Evolutionary conservation across 306 rosid genomes (phyloP).

Genomic region (Abrus precatorius): DNA sequence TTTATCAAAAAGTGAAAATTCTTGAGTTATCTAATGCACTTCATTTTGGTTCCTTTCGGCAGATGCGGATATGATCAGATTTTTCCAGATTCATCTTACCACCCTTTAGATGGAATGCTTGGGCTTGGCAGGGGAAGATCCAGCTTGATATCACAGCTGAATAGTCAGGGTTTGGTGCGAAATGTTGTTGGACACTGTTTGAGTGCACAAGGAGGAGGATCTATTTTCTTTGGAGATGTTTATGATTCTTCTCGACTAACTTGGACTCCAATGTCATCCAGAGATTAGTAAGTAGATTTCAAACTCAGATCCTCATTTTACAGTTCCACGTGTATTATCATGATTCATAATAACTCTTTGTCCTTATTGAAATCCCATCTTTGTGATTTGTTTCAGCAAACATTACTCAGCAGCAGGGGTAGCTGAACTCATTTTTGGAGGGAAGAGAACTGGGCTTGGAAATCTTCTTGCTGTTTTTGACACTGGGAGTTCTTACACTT

Average conservation of each 20-base stretch:
- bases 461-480: constrained; percentile 70
- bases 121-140: constrained; percentile 91
- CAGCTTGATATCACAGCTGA: constrained; percentile 82
- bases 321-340: neutral
- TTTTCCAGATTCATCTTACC: constrained; percentile 69
- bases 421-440: constrained; percentile 76
- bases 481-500: constrained; percentile 91
- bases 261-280: constrained; percentile 79
- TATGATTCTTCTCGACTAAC: constrained; percentile 66
- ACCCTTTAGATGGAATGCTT: constrained; percentile 84
- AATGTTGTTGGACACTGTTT: constrained; percentile 90
- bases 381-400: constrained; percentile 62
- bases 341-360: neutral
- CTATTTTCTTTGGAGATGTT: constrained; percentile 82
- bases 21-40: neutral
- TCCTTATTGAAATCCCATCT: constrained; percentile 6
- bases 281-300: constrained; percentile 61
- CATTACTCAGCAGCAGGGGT: constrained; percentile 83
- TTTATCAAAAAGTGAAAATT: neutral
- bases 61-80: constrained; percentile 94
- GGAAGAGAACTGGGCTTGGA: constrained; percentile 66
- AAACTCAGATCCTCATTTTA: neutral
- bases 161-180: constrained; percentile 70
- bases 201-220: constrained; percentile 86
- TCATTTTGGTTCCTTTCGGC: constrained; percentile 36